Conservation (phyloP, 202 grass and related monocot species). For the Schoenoplectus triqueter region DNA sequence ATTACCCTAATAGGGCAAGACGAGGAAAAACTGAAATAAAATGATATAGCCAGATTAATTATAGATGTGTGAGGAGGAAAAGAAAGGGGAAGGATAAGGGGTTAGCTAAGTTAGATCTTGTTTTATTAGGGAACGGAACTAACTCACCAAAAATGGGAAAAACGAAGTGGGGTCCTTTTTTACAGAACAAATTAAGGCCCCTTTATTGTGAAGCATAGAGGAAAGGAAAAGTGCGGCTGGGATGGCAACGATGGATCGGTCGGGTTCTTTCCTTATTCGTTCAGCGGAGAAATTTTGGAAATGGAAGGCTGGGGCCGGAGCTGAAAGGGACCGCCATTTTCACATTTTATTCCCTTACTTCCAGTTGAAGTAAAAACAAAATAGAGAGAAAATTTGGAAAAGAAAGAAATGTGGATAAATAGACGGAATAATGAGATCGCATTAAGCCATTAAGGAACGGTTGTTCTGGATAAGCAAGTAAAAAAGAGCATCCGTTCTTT, state of each 20-base stretch:
- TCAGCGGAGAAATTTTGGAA: slow-evolving; percentile 31
- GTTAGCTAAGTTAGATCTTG: slow-evolving; percentile 25
- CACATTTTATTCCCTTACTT: neutral
- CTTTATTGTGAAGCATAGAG: slow-evolving; percentile 11
- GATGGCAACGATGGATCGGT: neutral
- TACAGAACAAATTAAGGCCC: neutral
- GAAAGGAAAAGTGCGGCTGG: slow-evolving; percentile 16
- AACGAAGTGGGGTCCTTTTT: slow-evolving; percentile 25
- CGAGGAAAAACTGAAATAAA: neutral
- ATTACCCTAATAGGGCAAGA: neutral
- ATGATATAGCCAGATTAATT: neutral
- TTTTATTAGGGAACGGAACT: neutral
- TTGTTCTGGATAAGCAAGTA: neutral
- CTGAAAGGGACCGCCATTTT: slow-evolving; percentile 31
- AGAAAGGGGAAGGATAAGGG: neutral
- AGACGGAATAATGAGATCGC: neutral
- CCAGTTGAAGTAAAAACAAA: slow-evolving; percentile 22
- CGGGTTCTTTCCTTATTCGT: slow-evolving; percentile 36
- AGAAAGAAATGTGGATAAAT: neutral
- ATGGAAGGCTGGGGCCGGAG: slow-evolving; percentile 14
- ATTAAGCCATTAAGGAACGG: neutral
- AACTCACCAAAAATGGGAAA: slow-evolving; percentile 33
- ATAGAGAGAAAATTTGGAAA: neutral
- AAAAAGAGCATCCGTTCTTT: slow-evolving; percentile 1
- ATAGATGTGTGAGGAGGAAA: neutral